Base-by-base conservation (phyloP, 306 rosid species). In the Lablab purpureus region DNA sequence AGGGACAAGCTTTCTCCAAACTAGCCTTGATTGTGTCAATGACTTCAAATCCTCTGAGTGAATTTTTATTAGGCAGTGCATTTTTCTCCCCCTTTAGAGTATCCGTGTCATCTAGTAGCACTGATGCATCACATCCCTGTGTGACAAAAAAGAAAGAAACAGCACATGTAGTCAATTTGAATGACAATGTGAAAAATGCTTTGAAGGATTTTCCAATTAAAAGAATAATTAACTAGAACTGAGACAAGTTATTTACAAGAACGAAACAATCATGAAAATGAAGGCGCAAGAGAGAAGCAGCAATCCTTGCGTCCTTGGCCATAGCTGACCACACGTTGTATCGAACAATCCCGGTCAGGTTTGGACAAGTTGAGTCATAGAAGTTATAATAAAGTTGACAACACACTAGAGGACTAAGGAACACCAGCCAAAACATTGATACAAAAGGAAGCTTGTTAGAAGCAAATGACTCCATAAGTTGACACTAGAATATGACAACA, bases 181-280 rank as follows among this genome's bases (percentile, higher is more conserved):
- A 27, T 60, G 21, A 5, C 18, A 25, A 27, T 5, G 25, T 64
- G 8, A 64, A 60, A 8, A 60, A 6, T 7, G 21, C 36, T 30
- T 2, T 4, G 17, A 14, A 64, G 25, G 17, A 5, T 15, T 37
- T 7, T 4, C 60, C 2, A 25, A 36, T 1, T 23, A 78, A 46
- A 46, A 36, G 15, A 51, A 63, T 46, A 19, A 2, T 5, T 30
- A 30, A 30, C 12, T 15, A 52, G 40, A 73, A 22, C 49, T 34
- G 34, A 65, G 70, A 21, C 14, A 64, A 37, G 1, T 45, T 27
- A 52, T 34, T 85, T 92, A 95, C 97, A 40, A 80, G 85, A 71
- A 87, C 97, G 37, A 95, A 90, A 79, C 98, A 95, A 73, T 95
- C 98, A 58, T 95, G 99, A 87, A 92, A 94, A 87, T 95, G 96